Base-by-base conservation (phyloP, 345 rosid species). In the Gossypium ekmanianum region DNA sequence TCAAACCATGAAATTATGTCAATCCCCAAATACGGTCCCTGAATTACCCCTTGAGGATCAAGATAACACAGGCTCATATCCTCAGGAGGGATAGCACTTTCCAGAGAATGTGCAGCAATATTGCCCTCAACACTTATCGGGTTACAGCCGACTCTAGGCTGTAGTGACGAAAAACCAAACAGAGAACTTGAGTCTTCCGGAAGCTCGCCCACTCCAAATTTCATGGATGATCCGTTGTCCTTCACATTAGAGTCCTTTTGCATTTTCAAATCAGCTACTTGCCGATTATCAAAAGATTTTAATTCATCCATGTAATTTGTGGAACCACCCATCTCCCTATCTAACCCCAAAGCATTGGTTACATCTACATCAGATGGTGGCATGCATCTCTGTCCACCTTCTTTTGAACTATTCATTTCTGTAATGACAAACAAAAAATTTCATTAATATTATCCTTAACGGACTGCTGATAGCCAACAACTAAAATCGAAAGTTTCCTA, bases 1-100 rank as follows among this genome's bases (percentile, higher is more conserved):
- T 89, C 94, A 85, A 89, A 87, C 98, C 98, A 94, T 34, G 86
- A 81, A 57, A 92, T 83, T 74, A 94, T 89, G 83, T 92, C 97
- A 18, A 88, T 77, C 71, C 97, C 97, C 71, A 84, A 77, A 75
- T 88, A 92, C 10, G 97, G 98, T 74, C 97, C 98, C 85, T 94
- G 97, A 66, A 85, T 84, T 27, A 75, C 84, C 67, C 97, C 94
- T 79, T 91, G 91, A 81, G 98, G 98, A 87, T 94, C 97, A 79
- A 89, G 82, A 80, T 94, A 94, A 80, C 68, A 85, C 80, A 94
- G 85, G 81, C 78, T 87, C 64, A 88, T 78, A 76, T 92, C 97
- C 76, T 91, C 97, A 13, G 85, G 83, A 11, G 83, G 68, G 56
- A 29, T 17, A 51, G 61, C 20, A 74, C 17, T 66, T 64, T 58